Evolutionary conservation across 805 yeast species (phyloP).

Genomic region (Ogataea polymorpha): DNA sequence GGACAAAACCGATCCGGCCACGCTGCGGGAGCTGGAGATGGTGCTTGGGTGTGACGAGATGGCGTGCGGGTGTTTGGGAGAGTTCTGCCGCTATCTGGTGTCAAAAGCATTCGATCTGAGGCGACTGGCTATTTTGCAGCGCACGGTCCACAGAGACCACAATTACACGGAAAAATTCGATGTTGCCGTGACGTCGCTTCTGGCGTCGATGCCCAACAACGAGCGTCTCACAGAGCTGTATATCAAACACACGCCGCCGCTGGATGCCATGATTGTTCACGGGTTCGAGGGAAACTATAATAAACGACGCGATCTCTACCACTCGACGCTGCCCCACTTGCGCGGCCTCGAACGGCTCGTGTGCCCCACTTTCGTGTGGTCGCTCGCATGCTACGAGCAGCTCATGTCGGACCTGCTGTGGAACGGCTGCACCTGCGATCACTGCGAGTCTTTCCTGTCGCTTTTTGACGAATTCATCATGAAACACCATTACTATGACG

Average conservation of each 20-base stretch:
- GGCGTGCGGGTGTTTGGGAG: constrained; percentile 44
- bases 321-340: constrained; percentile 45
- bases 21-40: constrained; percentile 44
- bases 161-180: constrained; percentile 57
- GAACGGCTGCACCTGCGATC: constrained; percentile 71
- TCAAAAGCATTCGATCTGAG: constrained; percentile 32
- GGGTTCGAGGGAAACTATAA: constrained; percentile 74
- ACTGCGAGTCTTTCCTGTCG: constrained; percentile 47
- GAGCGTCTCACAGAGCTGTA: constrained; percentile 39
- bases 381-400: constrained; percentile 67
- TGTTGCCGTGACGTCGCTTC: constrained; percentile 41
- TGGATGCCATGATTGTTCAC: constrained; percentile 53
- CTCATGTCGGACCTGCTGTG: constrained; percentile 66
- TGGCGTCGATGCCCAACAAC: constrained; percentile 35
- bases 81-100: constrained; percentile 34
- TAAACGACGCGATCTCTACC: constrained; percentile 53
- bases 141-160: constrained; percentile 36
- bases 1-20: constrained; percentile 27
- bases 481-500: constrained; percentile 60
- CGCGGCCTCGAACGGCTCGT: constrained; percentile 41
- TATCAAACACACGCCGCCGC: constrained; percentile 58
- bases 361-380: constrained; percentile 58
- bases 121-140: constrained; percentile 36
- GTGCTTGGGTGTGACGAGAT: constrained; percentile 51
- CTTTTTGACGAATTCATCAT: constrained; percentile 58